Conservation (phyloP, 257 asterid genomes). For the Solanum chmielewskii region DNA sequence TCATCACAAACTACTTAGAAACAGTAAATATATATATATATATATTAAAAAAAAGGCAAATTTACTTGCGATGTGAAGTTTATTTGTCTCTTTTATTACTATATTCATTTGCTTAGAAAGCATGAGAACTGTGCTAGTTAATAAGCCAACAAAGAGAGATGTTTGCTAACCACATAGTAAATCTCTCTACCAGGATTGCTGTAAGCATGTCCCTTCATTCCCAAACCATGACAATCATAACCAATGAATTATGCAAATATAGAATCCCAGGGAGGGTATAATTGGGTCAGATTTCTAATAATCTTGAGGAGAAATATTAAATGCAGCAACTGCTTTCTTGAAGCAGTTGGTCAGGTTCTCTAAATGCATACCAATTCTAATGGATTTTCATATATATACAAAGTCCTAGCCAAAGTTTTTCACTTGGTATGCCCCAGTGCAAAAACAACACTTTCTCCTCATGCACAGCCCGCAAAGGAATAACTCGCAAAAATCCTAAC, state of each 20-base stretch:
- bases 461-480: not conserved
- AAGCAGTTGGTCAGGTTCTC: not conserved
- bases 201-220: not conserved
- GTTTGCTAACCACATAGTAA: not conserved
- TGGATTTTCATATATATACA: not conserved
- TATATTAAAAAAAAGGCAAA: not conserved
- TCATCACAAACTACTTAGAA: not conserved
- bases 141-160: not conserved
- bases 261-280: not conserved
- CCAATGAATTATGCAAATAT: not conserved
- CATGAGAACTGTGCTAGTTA: not conserved
- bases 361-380: not conserved
- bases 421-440: not conserved
- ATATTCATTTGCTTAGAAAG: not conserved
- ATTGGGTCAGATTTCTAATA: not conserved
- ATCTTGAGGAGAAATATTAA: not conserved
- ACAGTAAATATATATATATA: not conserved
- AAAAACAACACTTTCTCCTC: not conserved
- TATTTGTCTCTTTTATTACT: no score
- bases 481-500: not conserved
- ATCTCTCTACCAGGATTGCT: not conserved
- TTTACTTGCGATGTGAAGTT: conserved; percentile 59
- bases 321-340: not conserved
- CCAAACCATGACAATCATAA: not conserved
- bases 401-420: not conserved